Conservation (phyloP, 78 protist species). For the Creolimax fragrantissima region DNA sequence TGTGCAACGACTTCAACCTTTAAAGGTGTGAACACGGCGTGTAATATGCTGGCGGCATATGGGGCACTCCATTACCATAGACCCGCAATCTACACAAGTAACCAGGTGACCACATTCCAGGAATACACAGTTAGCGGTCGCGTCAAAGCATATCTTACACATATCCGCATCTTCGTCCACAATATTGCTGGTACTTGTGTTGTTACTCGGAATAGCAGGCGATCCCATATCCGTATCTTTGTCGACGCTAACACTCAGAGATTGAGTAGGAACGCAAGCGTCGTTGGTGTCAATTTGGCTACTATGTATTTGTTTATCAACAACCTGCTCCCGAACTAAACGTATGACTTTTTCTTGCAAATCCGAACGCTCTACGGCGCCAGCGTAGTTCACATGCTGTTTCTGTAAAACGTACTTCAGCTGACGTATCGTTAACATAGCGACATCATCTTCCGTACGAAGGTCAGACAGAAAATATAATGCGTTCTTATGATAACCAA, state of each 20-base stretch:
- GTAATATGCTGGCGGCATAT: not conserved
- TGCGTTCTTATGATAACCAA: not conserved
- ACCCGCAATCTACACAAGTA: not conserved
- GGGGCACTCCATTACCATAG: not conserved
- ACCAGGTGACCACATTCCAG: not conserved
- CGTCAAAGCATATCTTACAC: not conserved
- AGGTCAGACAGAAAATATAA: not conserved
- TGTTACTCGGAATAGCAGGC: too few relatives aligned
- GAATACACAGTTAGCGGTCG: not conserved
- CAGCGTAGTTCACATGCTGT: not conserved
- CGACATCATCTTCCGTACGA: not conserved
- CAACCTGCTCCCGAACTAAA: not conserved
- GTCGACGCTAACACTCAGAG: not conserved
- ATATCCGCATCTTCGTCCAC: not conserved
- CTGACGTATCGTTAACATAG: not conserved
- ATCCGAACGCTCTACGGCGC: not conserved
- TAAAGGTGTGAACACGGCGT: not conserved
- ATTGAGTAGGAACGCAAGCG: not conserved
- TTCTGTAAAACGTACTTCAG: not conserved
- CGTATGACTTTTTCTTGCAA: not conserved
- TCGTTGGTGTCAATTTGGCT: not conserved
- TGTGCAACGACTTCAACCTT: too few relatives aligned
- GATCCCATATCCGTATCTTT: not conserved
- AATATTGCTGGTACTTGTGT: not conserved
- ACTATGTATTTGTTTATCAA: too few relatives aligned